Evolutionary conservation across 768 basidiomycete species (phyloP), one percentile per base, ranked within the genome.

Genomic region (Porphyrellus cyaneotinctus): DNA sequence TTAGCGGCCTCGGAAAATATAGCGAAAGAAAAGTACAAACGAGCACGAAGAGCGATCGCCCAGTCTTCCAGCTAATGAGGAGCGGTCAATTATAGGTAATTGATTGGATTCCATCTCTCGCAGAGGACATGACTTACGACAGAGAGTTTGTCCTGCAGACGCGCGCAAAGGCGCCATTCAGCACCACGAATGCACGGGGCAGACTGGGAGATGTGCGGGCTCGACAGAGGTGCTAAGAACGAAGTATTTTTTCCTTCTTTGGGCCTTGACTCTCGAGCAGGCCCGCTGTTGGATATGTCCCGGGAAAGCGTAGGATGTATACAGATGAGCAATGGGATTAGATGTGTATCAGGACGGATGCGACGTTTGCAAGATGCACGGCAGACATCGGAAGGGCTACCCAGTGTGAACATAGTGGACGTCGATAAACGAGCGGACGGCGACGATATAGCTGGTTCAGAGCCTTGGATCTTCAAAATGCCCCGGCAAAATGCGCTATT

Each of bases 31-130:
- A 24, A 10, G 6, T 20, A 41, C 57, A 4, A 12, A 58, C 56
- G 6, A 1, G 9, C 22, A 20, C 2, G 11, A 24, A 58, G 45
- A n/a, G 28, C 26, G n/a, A 32, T 44, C n/a, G 49, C 57, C 56
- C 56, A 58, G 31, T 58, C 49, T 5, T 33, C 9, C 14, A 58
- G 20, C 54, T 55, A 13, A 28, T n/a, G n/a, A 24, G 22, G 14
- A 26, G 1, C 13, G 4, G 38, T 51, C 24, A 52, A 14, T 38
- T 20, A 24, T 17, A 11, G 22, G 20, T 17, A 10, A 13, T 4
- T 32, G 13, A 17, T 31, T 15, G 13, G 20, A 30, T n/a, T 33
- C 33, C 28, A 18, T 23, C 12, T 30, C 38, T 8, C 24, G 11
- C n/a, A 37, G 32, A 26, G 15, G 14, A 31, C n/a, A 18, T 15